Conservation (phyloP, 176 grass and related monocot genomes). For the Carex parvula region DNA sequence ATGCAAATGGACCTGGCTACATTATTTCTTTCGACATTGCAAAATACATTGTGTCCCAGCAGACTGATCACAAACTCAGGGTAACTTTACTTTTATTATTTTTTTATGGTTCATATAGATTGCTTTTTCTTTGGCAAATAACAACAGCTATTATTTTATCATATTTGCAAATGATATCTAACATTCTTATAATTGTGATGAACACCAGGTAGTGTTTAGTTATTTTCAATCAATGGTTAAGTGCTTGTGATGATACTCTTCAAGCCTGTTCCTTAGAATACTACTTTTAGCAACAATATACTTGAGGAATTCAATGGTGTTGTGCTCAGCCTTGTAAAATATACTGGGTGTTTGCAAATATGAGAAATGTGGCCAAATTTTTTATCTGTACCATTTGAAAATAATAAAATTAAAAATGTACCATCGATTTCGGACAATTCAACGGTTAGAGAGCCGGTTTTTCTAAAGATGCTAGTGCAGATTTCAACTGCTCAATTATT, state of each 20-base stretch:
- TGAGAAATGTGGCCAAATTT: not conserved
- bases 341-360: not conserved
- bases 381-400: too few relatives aligned
- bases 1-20: slow-evolving; percentile 92
- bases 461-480: too few relatives aligned
- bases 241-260: not conserved
- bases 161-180: not conserved
- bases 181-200: not conserved
- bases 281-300: not conserved
- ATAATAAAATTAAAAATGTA: too few relatives aligned
- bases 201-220: not conserved
- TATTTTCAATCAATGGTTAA: not conserved
- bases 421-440: too few relatives aligned
- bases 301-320: not conserved
- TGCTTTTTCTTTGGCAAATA: not conserved
- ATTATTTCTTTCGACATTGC: slow-evolving; percentile 59
- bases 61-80: slow-evolving; percentile 52
- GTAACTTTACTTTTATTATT: slow-evolving; percentile 25
- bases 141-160: not conserved
- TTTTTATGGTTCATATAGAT: not conserved
- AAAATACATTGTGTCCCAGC: slow-evolving; percentile 41
- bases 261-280: not conserved
- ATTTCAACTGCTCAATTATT: too few relatives aligned
- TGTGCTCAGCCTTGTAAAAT: not conserved
- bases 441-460: too few relatives aligned